phyloP scores from a whole-genome alignment of 73 alveolate genomes.

The Loxodes magnus region DNA sequence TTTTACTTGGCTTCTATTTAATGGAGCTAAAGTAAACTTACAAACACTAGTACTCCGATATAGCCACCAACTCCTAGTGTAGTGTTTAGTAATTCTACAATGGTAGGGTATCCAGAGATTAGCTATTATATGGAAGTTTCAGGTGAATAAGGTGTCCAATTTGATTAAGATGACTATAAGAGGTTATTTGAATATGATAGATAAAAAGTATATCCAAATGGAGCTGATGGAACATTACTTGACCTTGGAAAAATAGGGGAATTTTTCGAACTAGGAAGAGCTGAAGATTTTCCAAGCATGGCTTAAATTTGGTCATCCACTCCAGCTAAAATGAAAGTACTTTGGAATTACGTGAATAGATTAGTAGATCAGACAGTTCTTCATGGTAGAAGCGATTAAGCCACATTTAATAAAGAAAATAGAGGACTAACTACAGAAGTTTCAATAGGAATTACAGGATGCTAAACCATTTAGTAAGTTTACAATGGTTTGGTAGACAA shows the following conservation, averaged over 20 bases:
- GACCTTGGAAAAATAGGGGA: slow-evolving; percentile 8
- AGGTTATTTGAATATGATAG: background rate
- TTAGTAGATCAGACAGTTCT: background rate
- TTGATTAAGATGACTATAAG: background rate
- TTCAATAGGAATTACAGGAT: slow-evolving; percentile 4
- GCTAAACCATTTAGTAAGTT: slow-evolving; percentile 1
- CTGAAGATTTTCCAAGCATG: background rate
- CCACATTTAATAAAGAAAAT: slow-evolving; percentile 1
- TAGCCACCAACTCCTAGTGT: background rate
- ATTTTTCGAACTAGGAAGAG: background rate
- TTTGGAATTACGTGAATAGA: slow-evolving; percentile 9
- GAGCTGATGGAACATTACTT: background rate
- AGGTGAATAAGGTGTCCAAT: background rate
- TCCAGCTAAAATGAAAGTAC: background rate
- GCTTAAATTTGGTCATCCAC: background rate
- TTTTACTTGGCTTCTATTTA: background rate
- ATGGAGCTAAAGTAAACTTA: background rate
- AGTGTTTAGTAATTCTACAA: background rate
- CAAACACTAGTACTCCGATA: background rate
- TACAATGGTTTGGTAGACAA: background rate
- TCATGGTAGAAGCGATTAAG: slow-evolving; percentile 6
- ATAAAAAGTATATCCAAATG: background rate
- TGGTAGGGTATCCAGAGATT: slow-evolving; percentile 7
- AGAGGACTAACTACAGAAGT: slow-evolving; percentile 1
- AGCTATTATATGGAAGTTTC: background rate